Evolutionary conservation across 2,329 filamentous ascomycete genomes (phyloP).

Genomic region (Aspergillus fumigatus): DNA sequence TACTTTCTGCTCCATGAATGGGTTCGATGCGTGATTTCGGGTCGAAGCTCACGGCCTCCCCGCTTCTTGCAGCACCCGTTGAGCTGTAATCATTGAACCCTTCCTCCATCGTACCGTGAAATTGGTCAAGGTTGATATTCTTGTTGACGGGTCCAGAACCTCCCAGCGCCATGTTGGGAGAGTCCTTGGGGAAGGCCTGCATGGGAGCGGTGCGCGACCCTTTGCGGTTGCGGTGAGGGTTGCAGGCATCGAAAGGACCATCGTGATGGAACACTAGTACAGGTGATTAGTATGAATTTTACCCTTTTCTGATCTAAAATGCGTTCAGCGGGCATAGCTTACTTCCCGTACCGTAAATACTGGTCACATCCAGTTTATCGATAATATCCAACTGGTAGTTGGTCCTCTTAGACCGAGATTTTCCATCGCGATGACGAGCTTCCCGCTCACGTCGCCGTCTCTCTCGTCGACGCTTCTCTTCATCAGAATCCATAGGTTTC

Average conservation of each 20-base stretch:
- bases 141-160: slow-evolving; percentile 79
- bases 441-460: slow-evolving; percentile 49
- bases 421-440: slow-evolving; percentile 36
- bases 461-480: slow-evolving; percentile 48
- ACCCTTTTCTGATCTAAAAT: background rate
- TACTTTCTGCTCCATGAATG: slow-evolving; percentile 76
- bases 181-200: slow-evolving; percentile 91
- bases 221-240: slow-evolving; percentile 86
- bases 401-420: slow-evolving; percentile 36
- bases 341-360: slow-evolving; percentile 91
- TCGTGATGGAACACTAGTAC: slow-evolving; percentile 88
- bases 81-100: slow-evolving; percentile 75
- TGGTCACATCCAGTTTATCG: slow-evolving; percentile 92
- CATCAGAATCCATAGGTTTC: slow-evolving; percentile 46
- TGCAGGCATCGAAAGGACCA: slow-evolving; percentile 93
- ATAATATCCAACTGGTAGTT: slow-evolving; percentile 70
- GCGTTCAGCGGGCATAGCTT: slow-evolving; percentile 40
- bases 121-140: slow-evolving; percentile 77
- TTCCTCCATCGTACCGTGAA: slow-evolving; percentile 81
- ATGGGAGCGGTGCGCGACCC: slow-evolving; percentile 81
- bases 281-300: slow-evolving; percentile 1
- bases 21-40: slow-evolving; percentile 63
- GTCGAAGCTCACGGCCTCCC: slow-evolving; percentile 54
- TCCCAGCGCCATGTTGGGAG: slow-evolving; percentile 85
- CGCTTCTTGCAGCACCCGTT: slow-evolving; percentile 35